phyloP scores from a whole-genome alignment of 192 early-diverging fungal species.

The Coemansia pectinata region DNA sequence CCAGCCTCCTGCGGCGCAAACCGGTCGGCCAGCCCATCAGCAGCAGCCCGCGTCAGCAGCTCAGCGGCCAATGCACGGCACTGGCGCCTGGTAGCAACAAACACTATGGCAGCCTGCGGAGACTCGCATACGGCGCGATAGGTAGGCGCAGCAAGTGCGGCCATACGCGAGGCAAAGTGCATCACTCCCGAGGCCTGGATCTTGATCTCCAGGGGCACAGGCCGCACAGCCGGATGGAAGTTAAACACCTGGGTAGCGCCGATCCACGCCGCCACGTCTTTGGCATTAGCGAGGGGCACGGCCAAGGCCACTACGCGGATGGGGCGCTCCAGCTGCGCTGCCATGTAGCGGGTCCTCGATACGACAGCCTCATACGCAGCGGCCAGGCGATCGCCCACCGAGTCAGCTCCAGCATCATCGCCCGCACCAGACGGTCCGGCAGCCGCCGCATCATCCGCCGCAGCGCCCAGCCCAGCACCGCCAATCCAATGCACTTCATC shows the following conservation, averaged over 20 bases:
- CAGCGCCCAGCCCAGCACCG: conserved; percentile 63
- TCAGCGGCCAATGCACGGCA: conserved; percentile 84
- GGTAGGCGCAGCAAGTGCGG: conserved; percentile 83
- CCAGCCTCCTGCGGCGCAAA: conserved; percentile 76
- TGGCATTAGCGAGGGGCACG: conserved; percentile 92
- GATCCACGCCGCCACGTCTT: conserved; percentile 98
- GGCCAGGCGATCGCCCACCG: conserved; percentile 63
- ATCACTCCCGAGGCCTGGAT: conserved; percentile 90
- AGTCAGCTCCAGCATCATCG: conserved; percentile 92
- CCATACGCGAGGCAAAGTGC: conserved; percentile 95
- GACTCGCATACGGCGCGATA: conserved; percentile 29
- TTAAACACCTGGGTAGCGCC: conserved; percentile 88
- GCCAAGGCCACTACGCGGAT: conserved; percentile 93
- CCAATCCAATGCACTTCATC: conserved; percentile 96
- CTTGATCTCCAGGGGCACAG: conserved; percentile 91
- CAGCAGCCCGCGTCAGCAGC: conserved; percentile 76
- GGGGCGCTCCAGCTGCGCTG: conserved; percentile 70
- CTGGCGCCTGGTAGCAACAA: conserved; percentile 91
- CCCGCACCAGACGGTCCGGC: conserved; percentile 78
- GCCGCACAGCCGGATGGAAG: conserved; percentile 91
- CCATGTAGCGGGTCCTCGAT: conserved; percentile 92
- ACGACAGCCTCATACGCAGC: conserved; percentile 93
- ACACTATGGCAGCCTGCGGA: conserved; percentile 77
- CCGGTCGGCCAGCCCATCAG: conserved; percentile 70
- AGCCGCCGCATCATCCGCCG: conserved; percentile 79